phyloP scores from a whole-genome alignment of 768 basidiomycete species.

The Boletus rubropictus region DNA sequence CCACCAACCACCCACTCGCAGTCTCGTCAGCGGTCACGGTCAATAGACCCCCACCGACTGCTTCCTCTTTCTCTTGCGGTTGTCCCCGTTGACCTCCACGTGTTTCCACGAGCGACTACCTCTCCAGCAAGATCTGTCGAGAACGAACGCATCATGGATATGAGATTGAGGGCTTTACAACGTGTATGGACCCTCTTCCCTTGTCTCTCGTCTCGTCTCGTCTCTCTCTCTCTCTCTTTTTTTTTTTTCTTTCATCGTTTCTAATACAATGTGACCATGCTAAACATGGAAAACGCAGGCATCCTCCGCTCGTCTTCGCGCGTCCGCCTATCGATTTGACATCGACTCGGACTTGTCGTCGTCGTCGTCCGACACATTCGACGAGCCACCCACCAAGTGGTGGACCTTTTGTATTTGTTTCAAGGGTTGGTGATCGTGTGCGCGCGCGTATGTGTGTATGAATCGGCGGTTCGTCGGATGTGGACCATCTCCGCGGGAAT shows the following conservation, averaged over 20 bases:
- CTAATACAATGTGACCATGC: background rate
- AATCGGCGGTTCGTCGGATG: constrained; percentile 2
- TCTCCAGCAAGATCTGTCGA: background rate
- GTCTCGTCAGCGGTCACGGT: background rate
- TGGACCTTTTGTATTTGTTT: constrained; percentile 21
- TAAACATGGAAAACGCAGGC: background rate
- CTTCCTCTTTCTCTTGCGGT: background rate
- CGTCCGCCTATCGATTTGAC: constrained; percentile 18
- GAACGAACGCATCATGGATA: constrained; percentile 5
- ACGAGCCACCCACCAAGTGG: constrained; percentile 19
- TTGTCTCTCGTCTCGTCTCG: no score
- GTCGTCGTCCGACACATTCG: constrained; percentile 21
- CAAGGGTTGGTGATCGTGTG: constrained; percentile 19
- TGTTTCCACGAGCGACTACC: background rate
- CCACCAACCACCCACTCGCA: constrained; percentile 1
- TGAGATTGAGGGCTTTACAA: constrained; percentile 3
- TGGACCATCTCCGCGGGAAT: constrained; percentile 12
- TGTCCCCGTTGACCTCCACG: background rate
- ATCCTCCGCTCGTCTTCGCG: constrained; percentile 3
- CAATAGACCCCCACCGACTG: background rate
- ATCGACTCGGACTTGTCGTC: constrained; percentile 24
- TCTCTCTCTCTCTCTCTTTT: background rate
- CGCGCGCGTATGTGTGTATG: no score
- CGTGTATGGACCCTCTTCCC: constrained; percentile 7
- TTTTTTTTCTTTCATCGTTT: background rate